Conservation (phyloP, 2,329 filamentous ascomycete species). For the Fusarium ramigenum region DNA sequence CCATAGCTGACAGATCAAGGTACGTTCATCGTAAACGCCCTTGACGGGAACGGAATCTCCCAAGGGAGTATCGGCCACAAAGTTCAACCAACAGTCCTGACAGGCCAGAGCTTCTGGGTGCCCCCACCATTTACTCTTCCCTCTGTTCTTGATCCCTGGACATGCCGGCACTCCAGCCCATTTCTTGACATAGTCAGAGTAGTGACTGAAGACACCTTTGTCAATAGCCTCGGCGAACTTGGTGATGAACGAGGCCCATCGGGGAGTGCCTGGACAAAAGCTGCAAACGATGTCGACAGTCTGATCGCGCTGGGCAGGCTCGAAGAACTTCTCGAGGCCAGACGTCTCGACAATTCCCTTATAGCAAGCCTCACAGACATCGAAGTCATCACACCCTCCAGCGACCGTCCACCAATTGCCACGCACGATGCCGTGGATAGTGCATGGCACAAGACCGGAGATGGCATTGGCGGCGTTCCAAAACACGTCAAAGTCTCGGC, state of each 20-base stretch:
- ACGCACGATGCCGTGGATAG: slow-evolving; percentile 40
- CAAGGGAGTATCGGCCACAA: slow-evolving; percentile 44
- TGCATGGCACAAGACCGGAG: slow-evolving; percentile 40
- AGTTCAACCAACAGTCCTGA: slow-evolving; percentile 47
- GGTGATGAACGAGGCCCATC: slow-evolving; percentile 40
- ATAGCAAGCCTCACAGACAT: slow-evolving; percentile 49
- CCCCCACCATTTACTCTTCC: slow-evolving; percentile 48
- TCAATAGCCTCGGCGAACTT: slow-evolving; percentile 46
- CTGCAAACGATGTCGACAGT: slow-evolving; percentile 43
- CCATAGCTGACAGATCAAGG: slow-evolving; percentile 50
- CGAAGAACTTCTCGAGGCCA: slow-evolving; percentile 43
- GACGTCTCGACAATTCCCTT: slow-evolving; percentile 43
- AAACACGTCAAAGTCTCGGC: slow-evolving; percentile 43
- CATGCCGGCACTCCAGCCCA: slow-evolving; percentile 45
- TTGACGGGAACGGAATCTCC: slow-evolving; percentile 41
- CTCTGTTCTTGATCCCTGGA: slow-evolving; percentile 40
- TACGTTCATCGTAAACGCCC: slow-evolving; percentile 33
- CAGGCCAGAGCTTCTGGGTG: slow-evolving; percentile 48
- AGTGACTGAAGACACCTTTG: slow-evolving; percentile 45
- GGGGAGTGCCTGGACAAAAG: slow-evolving; percentile 41
- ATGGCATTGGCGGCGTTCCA: slow-evolving; percentile 38
- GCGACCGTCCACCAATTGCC: slow-evolving; percentile 49
- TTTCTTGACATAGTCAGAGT: slow-evolving; percentile 41
- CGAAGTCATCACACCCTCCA: slow-evolving; percentile 34
- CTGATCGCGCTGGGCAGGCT: slow-evolving; percentile 27